Evolutionary conservation across 208 protist genomes (phyloP), one percentile per base, ranked within the genome.

Genomic region (Leishmania tarentolae): DNA sequence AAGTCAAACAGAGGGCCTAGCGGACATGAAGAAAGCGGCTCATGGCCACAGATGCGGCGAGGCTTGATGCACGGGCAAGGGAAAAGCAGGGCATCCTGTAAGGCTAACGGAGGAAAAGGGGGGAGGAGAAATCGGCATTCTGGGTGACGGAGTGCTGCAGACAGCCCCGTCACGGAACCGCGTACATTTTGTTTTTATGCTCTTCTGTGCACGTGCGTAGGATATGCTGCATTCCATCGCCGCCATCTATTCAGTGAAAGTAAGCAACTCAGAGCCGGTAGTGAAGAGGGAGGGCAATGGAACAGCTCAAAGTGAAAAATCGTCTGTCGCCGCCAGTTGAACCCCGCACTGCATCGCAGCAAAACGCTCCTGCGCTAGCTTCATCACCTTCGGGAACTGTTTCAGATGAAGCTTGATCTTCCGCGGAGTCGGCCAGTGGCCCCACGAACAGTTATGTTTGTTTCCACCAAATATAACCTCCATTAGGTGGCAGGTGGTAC

Each of bases 401-500:
- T 86, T 89, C 50, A 96, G 80, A 72, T 94, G 87, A 57, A 81
- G 76, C 40, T 56, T 21, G 44, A 96, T 87, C 47, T 88, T 93
- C n/a, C 86, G 63, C 31, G 75, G 50, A 31, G 92, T 93, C 52
- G 92, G 92, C 84, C 86, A 89, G 86, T 96, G 92, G 7, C 79
- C 78, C 88, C 90, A 96, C n/a, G 44, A 46, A 79, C 92, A 96
- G 52, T 85, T 66, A 4, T 53, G 44, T 56, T 21, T 90, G 37
- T 81, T 88, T 42, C 84, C 87, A 42, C 91, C 87, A 80, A 96
- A 96, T 66, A 96, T 47, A 21, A 87, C 81, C 68, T 96, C 92
- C 84, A 96, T 88, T 76, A 94, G 74, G 80, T 96, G 92, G 61
- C 92, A 96, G 40, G 86, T 83, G 4, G 87, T 83, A 70, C 92